Base-by-base conservation (phyloP, 176 grass and related monocot genomes). In the Aegilops bicornis region DNA sequence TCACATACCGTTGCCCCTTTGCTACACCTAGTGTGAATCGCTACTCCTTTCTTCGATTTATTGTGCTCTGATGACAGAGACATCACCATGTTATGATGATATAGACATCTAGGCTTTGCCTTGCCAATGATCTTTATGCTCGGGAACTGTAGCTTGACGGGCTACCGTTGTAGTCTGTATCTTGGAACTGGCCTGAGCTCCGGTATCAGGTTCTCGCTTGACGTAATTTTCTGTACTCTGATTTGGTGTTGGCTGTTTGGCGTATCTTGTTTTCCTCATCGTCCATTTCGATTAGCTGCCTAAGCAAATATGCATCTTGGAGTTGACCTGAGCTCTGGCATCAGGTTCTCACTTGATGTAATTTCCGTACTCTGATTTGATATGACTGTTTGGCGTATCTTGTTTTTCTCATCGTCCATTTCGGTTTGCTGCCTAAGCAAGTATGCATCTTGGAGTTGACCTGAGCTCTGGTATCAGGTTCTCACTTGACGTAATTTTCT, bases 1-100 rank as follows among this genome's bases (percentile, higher is more conserved):
- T 22, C 74, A 77, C 76, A 88, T 84, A 59, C 69, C 76, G 69
- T 84, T 84, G 47, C 85, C 58, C 71, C 62, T 65, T 73, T 79
- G 66, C 79, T 83, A 47, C 39, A 8, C 69, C 75, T 80, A 35
- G 75, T 87, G 76, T 69, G 68, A 74, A 87, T 75, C 39, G 43
- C 60, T 29, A 33, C 76, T 80, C 81, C 73, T 84, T 87, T 87
- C 80, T 76, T 79, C 15, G 85, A 19, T 66, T 76, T 80, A 84
- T 75, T 75, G 50, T 87, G 85, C 80, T 81, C 4, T 45, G 48
- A 52, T 22, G 89, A 87, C 25, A 67, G 79, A 36, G 84, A 90
- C 80, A 60, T 22, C 74, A 62, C 79, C 79, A 33, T 90, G 80
- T 43, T 87, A 61, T 83, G 14, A 25, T 74, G 89, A 84, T 87